Percentiles rank a stretch among this genome's conserved stretches.
These are phyloP conservation scores for Arthrocladium fulminans DNA, from an alignment of 2,329 filamentous ascomycete species.

Conservation along the genomic window DNA sequence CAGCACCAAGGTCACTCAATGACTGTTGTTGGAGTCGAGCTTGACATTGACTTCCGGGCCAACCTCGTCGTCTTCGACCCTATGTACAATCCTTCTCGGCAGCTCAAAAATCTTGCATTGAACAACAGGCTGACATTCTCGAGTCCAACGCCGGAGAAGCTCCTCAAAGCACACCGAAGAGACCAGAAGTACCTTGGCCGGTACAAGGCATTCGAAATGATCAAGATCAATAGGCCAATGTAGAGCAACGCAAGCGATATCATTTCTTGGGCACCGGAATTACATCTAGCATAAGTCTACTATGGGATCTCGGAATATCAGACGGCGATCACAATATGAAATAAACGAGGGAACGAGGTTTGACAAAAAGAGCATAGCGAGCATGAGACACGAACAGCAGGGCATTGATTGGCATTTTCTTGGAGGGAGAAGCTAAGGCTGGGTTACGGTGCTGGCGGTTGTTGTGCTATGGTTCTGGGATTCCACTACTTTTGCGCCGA, in stretches of 20 bases:
- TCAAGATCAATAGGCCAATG: conserved; percentile 45
- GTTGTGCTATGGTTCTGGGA: neutral
- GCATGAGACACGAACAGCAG: conserved; percentile 2
- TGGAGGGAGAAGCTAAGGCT: neutral
- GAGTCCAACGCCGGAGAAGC: conserved; percentile 40
- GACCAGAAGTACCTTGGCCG: conserved; percentile 58
- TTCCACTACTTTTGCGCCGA: neutral
- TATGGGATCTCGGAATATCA: neutral
- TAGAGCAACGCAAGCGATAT: conserved; percentile 1
- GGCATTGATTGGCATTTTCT: neutral
- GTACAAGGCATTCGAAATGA: conserved; percentile 69
- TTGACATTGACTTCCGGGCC: conserved; percentile 48
- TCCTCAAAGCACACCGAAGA: conserved; percentile 66
- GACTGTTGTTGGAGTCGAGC: conserved; percentile 80
- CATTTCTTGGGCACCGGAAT: neutral
- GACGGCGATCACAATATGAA: neutral
- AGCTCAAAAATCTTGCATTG: conserved; percentile 48
- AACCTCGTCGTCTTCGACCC: conserved; percentile 85
- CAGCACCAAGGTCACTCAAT: conserved; percentile 84
- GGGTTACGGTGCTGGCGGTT: neutral
- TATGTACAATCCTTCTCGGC: conserved; percentile 61
- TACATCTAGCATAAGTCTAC: conserved; percentile 5
- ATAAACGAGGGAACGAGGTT: no score
- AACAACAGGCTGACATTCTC: conserved; percentile 31
- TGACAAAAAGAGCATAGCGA: neutral